These are phyloP conservation scores for Coemansia sp. DNA, from an alignment of 192 early-diverging fungal species.

Conservation along the genomic window DNA sequence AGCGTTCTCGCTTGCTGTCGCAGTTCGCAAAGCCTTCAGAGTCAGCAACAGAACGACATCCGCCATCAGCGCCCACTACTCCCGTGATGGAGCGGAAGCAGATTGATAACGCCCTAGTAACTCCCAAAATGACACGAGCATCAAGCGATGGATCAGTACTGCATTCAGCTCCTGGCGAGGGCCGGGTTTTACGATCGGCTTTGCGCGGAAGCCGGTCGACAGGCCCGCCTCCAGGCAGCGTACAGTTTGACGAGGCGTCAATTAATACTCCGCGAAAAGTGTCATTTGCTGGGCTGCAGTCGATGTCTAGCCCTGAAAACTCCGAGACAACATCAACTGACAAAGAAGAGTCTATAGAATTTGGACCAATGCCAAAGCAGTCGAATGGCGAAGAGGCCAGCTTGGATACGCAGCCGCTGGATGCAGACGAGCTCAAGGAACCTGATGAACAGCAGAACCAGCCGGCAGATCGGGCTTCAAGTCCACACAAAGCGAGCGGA, in stretches of 20 bases:
- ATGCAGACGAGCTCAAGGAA: neutral
- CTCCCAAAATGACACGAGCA: slow-evolving; percentile 27
- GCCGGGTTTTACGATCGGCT: slow-evolving; percentile 25
- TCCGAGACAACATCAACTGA: neutral
- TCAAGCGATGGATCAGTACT: slow-evolving; percentile 18
- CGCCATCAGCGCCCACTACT: slow-evolving; percentile 3
- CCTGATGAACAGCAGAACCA: neutral
- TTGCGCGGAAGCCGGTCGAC: slow-evolving; percentile 20
- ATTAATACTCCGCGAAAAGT: slow-evolving; percentile 15
- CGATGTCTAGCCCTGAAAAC: slow-evolving; percentile 6
- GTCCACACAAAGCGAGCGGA: slow-evolving; percentile 1
- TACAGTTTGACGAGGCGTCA: slow-evolving; percentile 4
- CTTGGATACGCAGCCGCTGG: slow-evolving; percentile 15
- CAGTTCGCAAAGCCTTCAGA: neutral
- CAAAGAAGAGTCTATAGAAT: slow-evolving; percentile 14
- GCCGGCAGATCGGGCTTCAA: neutral
- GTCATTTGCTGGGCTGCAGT: slow-evolving; percentile 12
- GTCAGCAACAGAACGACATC: neutral
- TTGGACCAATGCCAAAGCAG: neutral
- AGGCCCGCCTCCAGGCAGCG: neutral
- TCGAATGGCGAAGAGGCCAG: neutral
- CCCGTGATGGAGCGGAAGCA: neutral
- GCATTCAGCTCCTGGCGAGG: slow-evolving; percentile 8
- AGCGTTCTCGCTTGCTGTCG: neutral
- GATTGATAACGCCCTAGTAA: slow-evolving; percentile 6